Evolutionary conservation across 2,329 filamentous ascomycete genomes (phyloP).

Genomic region (Aspergillus unguis): DNA sequence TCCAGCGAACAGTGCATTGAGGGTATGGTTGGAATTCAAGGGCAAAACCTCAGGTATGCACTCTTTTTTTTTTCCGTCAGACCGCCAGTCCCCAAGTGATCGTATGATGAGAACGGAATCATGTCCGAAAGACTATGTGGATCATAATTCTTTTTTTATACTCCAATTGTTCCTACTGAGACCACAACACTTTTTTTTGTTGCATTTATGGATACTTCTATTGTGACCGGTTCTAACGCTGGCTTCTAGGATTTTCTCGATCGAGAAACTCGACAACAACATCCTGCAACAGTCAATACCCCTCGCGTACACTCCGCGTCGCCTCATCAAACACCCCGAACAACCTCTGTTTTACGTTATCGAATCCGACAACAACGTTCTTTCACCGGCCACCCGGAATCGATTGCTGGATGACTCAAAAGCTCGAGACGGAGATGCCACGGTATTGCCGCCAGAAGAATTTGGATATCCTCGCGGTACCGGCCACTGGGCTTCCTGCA

Average conservation of each 20-base stretch:
- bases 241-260: conserved; percentile 73
- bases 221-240: conserved; percentile 9
- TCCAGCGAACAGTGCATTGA: conserved; percentile 91
- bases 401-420: conserved; percentile 70
- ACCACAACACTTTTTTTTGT: conserved; percentile 20
- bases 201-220: not conserved
- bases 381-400: conserved; percentile 74
- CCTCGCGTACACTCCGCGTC: conserved; percentile 84
- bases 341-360: conserved; percentile 90
- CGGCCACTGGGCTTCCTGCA: conserved; percentile 92
- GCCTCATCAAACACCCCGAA: conserved; percentile 82
- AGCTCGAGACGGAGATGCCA: conserved; percentile 68
- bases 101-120: conserved; percentile 44
- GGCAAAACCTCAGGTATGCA: conserved; percentile 76
- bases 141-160: conserved; percentile 44
- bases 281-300: conserved; percentile 82
- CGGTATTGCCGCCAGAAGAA: conserved; percentile 69
- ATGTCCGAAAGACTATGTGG: conserved; percentile 42
- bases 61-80: conserved; percentile 13
- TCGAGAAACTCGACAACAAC: conserved; percentile 81
- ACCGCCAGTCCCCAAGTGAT: conserved; percentile 29
- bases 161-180: conserved; percentile 99
- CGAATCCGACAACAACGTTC: conserved; percentile 86
- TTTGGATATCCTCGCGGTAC: conserved; percentile 84
- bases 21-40: conserved; percentile 91